Evolutionary conservation across 495 filamentous ascomycete genomes (phyloP), one percentile per base, ranked within the genome.

Genomic region (Xylaria nigripes): DNA sequence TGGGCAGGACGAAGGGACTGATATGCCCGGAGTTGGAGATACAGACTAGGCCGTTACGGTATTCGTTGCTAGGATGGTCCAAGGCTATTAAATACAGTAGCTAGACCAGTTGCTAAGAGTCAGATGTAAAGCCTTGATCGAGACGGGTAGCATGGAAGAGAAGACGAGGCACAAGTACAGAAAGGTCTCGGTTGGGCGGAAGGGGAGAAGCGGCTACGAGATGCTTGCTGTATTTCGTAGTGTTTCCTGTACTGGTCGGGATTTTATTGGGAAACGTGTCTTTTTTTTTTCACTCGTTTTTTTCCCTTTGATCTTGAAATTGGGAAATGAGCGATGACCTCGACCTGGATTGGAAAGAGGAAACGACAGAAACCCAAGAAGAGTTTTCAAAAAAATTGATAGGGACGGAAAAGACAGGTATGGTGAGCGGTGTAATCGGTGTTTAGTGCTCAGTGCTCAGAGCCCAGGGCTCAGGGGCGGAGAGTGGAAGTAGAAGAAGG

Each of bases 101-200:
- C 44, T 48, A 54, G 19, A 54, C n/a, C 23, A 22, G 23, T 36
- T 41, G 44, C 24, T 24, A 6, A 19, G 8, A 16, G 51, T 54
- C 23, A 48, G 30, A 48, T 24, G 32, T 24, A 18, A 19, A 40
- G 36, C 8, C 36, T 40, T 40, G n/a, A 19, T 4, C 36, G 36
- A 18, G 36, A 18, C 36, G 36, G 13, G 46, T 19, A 21, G 45
- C 30, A 23, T 23, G 30, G 56, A 47, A 51, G 55, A 55, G 50
- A 41, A 45, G 54, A 56, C 47, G 40, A 45, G 61, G 50, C 44
- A 43, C 44, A 50, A 36, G 24, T 36, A 50, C 47, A 38, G 43
- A 46, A 8, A 15, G 29, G 25, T 54, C 18, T 29, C 41, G 42
- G 42, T 29, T 40, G 36, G 45, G 25, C 25, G 18, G 22, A 24